These are phyloP conservation scores for Musa acuminata DNA, from an alignment of 176 grass and related monocot species.

Conservation along the genomic window DNA sequence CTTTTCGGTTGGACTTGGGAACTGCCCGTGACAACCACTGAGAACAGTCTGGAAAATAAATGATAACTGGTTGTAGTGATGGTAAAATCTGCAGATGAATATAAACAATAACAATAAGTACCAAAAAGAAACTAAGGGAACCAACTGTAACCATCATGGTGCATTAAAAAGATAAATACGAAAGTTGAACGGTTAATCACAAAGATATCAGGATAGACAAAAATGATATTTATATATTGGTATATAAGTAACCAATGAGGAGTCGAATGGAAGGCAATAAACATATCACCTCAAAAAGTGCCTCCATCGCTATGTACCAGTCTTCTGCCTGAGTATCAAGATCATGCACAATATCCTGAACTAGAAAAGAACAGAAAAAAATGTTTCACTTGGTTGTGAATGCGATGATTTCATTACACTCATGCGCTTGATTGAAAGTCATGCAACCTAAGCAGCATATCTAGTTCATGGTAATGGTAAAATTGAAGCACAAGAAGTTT, in stretches of 20 bases:
- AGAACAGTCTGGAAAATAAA: conserved; percentile 91
- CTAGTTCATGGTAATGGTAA: not conserved
- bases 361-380: conserved; percentile 41
- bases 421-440: not conserved
- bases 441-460: not conserved
- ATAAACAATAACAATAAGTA: conserved; percentile 11
- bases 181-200: not conserved
- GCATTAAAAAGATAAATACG: not conserved
- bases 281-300: conserved; percentile 83
- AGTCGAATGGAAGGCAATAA: not conserved
- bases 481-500: not conserved
- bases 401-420: not conserved
- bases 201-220: not conserved
- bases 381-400: conserved; percentile 3
- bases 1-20: conserved; percentile 58
- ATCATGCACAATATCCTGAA: conserved; percentile 84
- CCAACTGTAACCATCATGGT: not conserved
- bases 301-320: conserved; percentile 71
- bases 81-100: conserved; percentile 40
- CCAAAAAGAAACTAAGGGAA: not conserved
- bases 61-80: conserved; percentile 64
- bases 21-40: conserved; percentile 76
- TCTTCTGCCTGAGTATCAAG: conserved; percentile 77
- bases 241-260: too few relatives aligned
- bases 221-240: not conserved